phyloP scores from a whole-genome alignment of 768 basidiomycete species.

The Mycena polygramma region DNA sequence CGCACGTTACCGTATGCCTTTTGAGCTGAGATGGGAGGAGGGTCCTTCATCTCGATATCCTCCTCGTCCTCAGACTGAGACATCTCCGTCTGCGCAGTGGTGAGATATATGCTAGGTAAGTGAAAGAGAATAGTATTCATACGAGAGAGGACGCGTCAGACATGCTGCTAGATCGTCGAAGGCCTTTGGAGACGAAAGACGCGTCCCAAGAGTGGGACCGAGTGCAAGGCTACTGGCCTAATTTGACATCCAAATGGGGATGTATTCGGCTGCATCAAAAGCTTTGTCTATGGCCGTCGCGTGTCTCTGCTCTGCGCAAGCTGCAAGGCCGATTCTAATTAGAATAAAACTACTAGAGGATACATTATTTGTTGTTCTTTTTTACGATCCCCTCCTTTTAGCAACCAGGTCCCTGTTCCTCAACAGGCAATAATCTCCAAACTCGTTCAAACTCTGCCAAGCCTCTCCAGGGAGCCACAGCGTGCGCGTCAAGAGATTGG shows the following conservation, averaged over 20 bases:
- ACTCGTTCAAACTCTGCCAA: constrained; percentile 80
- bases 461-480: constrained; percentile 83
- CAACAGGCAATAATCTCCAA: constrained; percentile 93
- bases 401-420: constrained; percentile 64
- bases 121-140: neutral
- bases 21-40: constrained; percentile 3
- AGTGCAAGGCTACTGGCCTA: neutral
- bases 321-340: neutral
- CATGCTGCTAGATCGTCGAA: constrained; percentile 1
- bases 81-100: constrained; percentile 10
- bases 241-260: neutral
- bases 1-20: constrained; percentile 12
- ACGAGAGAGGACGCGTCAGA: constrained; percentile 17
- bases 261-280: too few relatives aligned
- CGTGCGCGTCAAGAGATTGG: constrained; percentile 77
- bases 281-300: too few relatives aligned
- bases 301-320: too few relatives aligned
- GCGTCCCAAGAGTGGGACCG: neutral
- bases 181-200: constrained; percentile 2
- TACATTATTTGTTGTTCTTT: constrained; percentile 17
- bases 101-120: neutral
- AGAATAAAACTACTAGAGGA: neutral
- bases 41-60: constrained; percentile 9
- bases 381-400: constrained; percentile 48
- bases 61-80: constrained; percentile 12